Evolutionary conservation across 2,329 filamentous ascomycete genomes (phyloP).

Genomic region (Pseudonectria foliicola): DNA sequence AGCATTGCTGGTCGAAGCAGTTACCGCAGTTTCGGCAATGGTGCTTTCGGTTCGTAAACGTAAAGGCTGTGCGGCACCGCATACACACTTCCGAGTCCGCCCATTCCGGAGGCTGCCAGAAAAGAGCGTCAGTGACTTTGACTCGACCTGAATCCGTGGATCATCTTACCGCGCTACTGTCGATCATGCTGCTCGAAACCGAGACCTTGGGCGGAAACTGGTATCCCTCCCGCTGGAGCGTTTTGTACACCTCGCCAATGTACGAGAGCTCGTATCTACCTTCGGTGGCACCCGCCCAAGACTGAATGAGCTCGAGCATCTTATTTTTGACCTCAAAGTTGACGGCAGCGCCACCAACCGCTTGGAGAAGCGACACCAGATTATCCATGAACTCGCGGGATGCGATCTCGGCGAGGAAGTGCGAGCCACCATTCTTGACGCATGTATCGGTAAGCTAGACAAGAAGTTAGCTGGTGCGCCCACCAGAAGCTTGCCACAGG

Average conservation of each 20-base stretch:
- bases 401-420: slow-evolving; percentile 92
- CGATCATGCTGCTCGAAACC: slow-evolving; percentile 94
- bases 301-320: slow-evolving; percentile 89
- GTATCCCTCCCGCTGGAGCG: slow-evolving; percentile 76
- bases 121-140: slow-evolving; percentile 5
- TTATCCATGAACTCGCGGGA: slow-evolving; percentile 99
- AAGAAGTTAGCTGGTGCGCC: slow-evolving; percentile 9
- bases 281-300: slow-evolving; percentile 86
- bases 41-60: slow-evolving; percentile 96
- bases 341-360: slow-evolving; percentile 63
- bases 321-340: slow-evolving; percentile 83
- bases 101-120: slow-evolving; percentile 81
- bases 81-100: slow-evolving; percentile 97
- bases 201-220: slow-evolving; percentile 80
- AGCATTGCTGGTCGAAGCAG: slow-evolving; percentile 94
- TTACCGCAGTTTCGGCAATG: slow-evolving; percentile 97
- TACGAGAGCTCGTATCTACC: slow-evolving; percentile 77
- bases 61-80: slow-evolving; percentile 91
- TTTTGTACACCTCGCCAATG: slow-evolving; percentile 79
- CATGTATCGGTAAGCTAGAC: slow-evolving; percentile 86
- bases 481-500: background rate
- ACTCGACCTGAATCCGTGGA: background rate
- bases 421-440: slow-evolving; percentile 93
- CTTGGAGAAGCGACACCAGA: slow-evolving; percentile 79
- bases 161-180: slow-evolving; percentile 81